Evolutionary conservation across 148 eudicot species (phyloP), one percentile per base, ranked within the genome.

Genomic region (Nyssa sinensis): DNA sequence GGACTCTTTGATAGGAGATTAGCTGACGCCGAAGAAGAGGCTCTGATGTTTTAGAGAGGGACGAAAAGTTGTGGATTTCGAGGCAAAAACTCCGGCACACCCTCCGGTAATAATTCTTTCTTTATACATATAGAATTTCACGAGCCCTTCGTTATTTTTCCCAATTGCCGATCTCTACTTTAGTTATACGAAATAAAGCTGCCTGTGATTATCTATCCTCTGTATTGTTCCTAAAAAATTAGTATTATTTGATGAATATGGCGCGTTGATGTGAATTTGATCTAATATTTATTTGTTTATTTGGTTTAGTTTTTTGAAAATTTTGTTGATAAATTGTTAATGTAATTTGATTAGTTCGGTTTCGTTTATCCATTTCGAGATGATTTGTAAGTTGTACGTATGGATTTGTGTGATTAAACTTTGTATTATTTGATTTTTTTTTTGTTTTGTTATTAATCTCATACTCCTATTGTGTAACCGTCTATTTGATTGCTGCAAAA

Each of bases 71-170:
- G 75, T 59, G 76, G 64, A 59, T 49, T 70, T 70, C 79, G 63
- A 78, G 76, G 78, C 68, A 29, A 27, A 23, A 29, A 14, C 62
- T 62, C 29, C 74, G 84, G 81, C 84, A 70, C 79, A 23, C 25
- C 28, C 27, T 73, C 76, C 79, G 75, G 75, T 77, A 74, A 61
- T 33, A 33, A 13, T 35, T 57, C 66, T 39, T 58, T 72, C 75
- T 35, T 28, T 62, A 5, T 27, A 8, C 13, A n/a, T 51, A 19
- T 30, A 11, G 47, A 32, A 49, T 35, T n/a, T 67, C 13, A n/a
- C 31, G 35, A 53, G 41, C 28, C 62, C 49, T 49, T 7, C 0
- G n/a, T 21, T 47, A 19, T 21, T 62, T 49, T 58, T 34, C 29
- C 30, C 19, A 31, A 21, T 33, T 30, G 37, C 49, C 55, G 19